Conservation (phyloP, 2,329 filamentous ascomycete genomes). For the Clonostachys rhizophaga region DNA sequence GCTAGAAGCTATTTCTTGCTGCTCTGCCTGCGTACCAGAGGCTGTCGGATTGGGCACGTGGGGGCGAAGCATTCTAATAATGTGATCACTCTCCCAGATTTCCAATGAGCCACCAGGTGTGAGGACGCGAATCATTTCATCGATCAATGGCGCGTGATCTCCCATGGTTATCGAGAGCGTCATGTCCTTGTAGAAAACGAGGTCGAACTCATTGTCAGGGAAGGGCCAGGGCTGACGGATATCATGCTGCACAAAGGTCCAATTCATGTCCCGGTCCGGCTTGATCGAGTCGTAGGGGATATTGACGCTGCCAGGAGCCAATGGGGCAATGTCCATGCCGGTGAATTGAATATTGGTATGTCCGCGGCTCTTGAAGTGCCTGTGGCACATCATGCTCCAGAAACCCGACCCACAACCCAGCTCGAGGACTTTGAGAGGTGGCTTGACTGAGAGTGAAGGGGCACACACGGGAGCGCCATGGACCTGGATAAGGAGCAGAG, state of each 20-base stretch:
- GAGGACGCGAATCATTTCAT: constrained; percentile 74
- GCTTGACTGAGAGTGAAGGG: constrained; percentile 57
- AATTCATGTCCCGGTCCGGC: constrained; percentile 70
- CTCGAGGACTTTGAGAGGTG: constrained; percentile 77
- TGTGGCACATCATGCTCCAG: constrained; percentile 86
- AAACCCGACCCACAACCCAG: constrained; percentile 83
- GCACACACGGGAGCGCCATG: constrained; percentile 79
- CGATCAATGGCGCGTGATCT: constrained; percentile 50
- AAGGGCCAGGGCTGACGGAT: constrained; percentile 78
- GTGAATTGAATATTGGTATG: constrained; percentile 70
- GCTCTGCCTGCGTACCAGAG: constrained; percentile 34
- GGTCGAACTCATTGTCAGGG: constrained; percentile 73
- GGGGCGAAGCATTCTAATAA: constrained; percentile 76
- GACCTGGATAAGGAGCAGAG: constrained; percentile 74
- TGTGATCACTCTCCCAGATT: constrained; percentile 85
- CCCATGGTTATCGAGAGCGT: constrained; percentile 60
- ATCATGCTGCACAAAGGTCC: constrained; percentile 87
- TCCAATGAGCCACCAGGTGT: constrained; percentile 77
- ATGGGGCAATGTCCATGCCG: constrained; percentile 74
- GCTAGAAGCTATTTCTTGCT: constrained; percentile 60
- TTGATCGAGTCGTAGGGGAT: constrained; percentile 33
- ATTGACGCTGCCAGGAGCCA: constrained; percentile 43
- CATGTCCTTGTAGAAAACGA: constrained; percentile 85
- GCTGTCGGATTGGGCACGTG: constrained; percentile 55
- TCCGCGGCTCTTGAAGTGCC: constrained; percentile 67